Base-by-base conservation (phyloP, 305 asterid genomes). In the Caryopteris hybrid region DNA sequence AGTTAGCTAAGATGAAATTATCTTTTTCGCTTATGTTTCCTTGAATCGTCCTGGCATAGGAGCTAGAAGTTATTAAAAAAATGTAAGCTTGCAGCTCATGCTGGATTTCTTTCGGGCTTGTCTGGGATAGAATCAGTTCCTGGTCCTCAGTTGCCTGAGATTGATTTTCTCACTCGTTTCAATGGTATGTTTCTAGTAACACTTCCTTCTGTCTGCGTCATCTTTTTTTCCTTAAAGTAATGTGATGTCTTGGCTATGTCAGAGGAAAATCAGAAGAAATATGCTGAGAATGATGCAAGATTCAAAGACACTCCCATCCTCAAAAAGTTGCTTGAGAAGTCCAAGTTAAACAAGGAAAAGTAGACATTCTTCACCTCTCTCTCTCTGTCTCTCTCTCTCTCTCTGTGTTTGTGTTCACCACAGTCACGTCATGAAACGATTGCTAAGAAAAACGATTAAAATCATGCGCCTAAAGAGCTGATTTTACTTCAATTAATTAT, bases 221-320 rank as follows among this genome's bases (percentile, higher is more conserved):
- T 23, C 48, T 17, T 48, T 18, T 17, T 17, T 41, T 0, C 1
- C 5, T 10, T 27, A 10, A 70, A 66, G 17, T 50, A 51, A 60
- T 41, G 12, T 33, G 2, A 50, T 36, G 20, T 60, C 34, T 43
- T 61, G 25, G 12, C 61, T 58, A 18, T 78, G 79, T 52, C 86
- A 92, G 97, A 88, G 38, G 89, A 85, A 74, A 92, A 92, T 69
- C 98, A 92, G 89, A 88, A 92, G 41, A 90, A 62, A 69, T 90
- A 90, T 59, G 96, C 96, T 13, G 98, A 90, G 36, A 69, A 51
- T 53, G 98, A 92, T 71, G 88, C 90, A 60, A 90, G 91, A 78
- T 88, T 92, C 90, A 88, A 85, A 73, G 94, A 90, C 42, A 78
- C 96, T 42, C 97, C 98, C 29, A 17, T 90, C 70, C 93, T 92